Base-by-base conservation (phyloP, 352 stramenopile species). In the Phytophthora vignae region DNA sequence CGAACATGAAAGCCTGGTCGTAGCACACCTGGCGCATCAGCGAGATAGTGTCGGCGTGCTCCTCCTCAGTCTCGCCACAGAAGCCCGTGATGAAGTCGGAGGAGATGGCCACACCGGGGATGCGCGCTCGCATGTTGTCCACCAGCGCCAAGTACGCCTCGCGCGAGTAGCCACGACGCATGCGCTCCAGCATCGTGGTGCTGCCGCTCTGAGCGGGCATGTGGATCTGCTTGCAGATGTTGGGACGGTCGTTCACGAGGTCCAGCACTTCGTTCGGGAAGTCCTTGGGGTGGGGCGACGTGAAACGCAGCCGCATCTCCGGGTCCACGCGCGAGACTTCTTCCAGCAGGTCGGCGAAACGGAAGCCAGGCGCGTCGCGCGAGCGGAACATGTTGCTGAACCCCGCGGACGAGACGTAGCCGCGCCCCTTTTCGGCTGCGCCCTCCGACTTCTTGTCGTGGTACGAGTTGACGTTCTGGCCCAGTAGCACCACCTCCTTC, bases 391-490 rank as follows among this genome's bases (percentile, higher is more conserved):
- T 97, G 81, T 99, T 98, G 53, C 58, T 85, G 77, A 99, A 99
- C 17, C 97, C 97, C 15, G 90, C 82, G 42, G 97, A 97, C 12
- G 95, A 81, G 14, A 92, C 85, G 71, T 96, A 96, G 29, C 81
- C 83, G 8, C 90, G 87, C 1, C 90, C 90, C 22, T 85, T 71
- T 50, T 94, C 83, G 14, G 64, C 53, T 15, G 88, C 88, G 17
- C 84, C 88, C 49, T 90, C 82, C 0, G 87, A 94, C 65, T 91
- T 85, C 25, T 87, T 94, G 84, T 99, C 98, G 78, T 99, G 97
- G 79, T 99, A 99, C 59, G 93, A 99, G 83, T 99, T 99, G 49
- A 99, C 98, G 81, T 99, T 99, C 82, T 99, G 98, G 42, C 98
- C 98, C n/a, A 99, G 84, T 33, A 99, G 83, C 56, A 98, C 93